Percentiles rank a stretch among this genome's conserved stretches.
phyloP scores from a whole-genome alignment of 176 grass and related monocot species.

The Juncus effusus region DNA sequence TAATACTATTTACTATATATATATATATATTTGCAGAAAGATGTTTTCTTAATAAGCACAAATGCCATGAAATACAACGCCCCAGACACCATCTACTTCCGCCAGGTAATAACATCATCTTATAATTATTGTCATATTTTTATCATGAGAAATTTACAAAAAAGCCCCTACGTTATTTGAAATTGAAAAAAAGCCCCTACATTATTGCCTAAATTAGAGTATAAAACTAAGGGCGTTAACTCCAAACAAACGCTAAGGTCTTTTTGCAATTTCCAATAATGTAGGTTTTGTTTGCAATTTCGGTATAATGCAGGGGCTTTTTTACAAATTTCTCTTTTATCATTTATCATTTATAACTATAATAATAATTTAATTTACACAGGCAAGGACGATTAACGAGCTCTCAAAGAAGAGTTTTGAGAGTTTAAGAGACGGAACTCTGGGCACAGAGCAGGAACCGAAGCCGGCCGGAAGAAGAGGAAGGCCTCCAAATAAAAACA shows the following conservation, averaged over 20 bases:
- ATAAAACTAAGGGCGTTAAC: no score
- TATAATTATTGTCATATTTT: slow-evolving; percentile 1
- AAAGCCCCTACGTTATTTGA: no score
- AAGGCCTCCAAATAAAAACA: slow-evolving; percentile 36
- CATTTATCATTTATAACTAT: not conserved
- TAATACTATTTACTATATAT: no score
- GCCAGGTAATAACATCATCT: slow-evolving; percentile 33
- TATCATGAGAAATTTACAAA: no score
- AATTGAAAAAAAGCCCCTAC: no score
- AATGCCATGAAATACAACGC: slow-evolving; percentile 56
- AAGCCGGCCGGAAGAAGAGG: slow-evolving; percentile 32
- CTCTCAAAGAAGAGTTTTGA: slow-evolving; percentile 39
- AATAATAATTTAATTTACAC: not conserved
- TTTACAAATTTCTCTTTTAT: not conserved
- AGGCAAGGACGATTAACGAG: slow-evolving; percentile 38
- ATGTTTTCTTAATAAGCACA: slow-evolving; percentile 41
- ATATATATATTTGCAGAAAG: slow-evolving; percentile 29
- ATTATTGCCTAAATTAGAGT: no score
- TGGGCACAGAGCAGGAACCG: slow-evolving; percentile 15
- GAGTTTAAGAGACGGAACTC: slow-evolving; percentile 29
- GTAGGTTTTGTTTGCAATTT: no score
- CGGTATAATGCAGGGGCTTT: no score
- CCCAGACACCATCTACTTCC: slow-evolving; percentile 48
- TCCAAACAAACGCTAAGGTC: no score
- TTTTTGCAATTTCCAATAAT: no score